Base-by-base conservation (phyloP, 306 rosid genomes). In the Crataegus laevigata region DNA sequence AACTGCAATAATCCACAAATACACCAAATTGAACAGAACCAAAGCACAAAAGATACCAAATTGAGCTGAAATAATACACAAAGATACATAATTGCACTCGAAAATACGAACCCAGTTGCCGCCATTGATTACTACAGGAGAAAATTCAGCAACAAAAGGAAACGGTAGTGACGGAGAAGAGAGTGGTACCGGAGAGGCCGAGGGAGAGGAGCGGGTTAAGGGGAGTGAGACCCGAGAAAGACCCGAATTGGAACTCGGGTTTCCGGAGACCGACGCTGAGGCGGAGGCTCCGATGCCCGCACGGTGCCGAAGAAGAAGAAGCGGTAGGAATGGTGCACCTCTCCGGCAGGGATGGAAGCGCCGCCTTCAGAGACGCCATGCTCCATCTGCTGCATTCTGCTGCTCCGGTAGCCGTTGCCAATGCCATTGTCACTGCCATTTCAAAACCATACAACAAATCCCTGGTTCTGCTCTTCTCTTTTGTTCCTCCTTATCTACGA, bases 151-250 rank as follows among this genome's bases (percentile, higher is more conserved):
- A 26, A 34, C 8, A 15, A 0, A 70, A 38, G 14, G 4, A 18
- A 67, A n/a, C 6, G 43, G 38, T 47, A 19, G 32, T 11, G 32
- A 52, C 0, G 28, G 4, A 36, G 42, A 63, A 62, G 21, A 73
- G 15, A 73, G 61, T 60, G 75, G 58, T 74, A 91, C 98, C 98
- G 90, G 84, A 58, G 81, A 88, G 51, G 83, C 68, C 70, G 36
- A 17, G 47, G 51, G n/a, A 68, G 83, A 72, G 72, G 68, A 68
- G 63, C 68, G 85, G 84, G 51, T 58, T 75, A 0, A 84, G 76
- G 80, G 91, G 91, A 40, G 87, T 77, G 12, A 91, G 91, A 32
- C 97, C 98, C 0, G 84, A 66, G 89, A 85, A 88, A 45, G 90
- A 85, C 42, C 84, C 80, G 12, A 87, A 78, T 43, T 74, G 59